These are phyloP conservation scores for Acanthamoeba polyphaga DNA, from an alignment of 208 protist genomes.

Conservation along the genomic window DNA sequence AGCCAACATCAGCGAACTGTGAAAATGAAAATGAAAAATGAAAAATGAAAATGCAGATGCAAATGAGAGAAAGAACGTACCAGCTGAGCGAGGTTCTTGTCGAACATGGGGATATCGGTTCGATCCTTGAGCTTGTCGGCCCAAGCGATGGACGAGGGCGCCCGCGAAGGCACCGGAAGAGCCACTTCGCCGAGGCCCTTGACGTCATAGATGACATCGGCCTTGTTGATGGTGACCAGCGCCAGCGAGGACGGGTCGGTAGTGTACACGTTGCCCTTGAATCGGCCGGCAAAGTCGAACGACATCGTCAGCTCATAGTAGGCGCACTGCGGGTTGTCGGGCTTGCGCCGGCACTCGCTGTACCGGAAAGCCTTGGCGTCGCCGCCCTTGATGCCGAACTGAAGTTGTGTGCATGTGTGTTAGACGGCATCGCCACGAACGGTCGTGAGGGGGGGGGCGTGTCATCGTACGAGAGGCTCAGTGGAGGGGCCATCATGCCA, in stretches of 20 bases:
- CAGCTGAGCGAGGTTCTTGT: slow-evolving; percentile 38
- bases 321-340: slow-evolving; percentile 9
- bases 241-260: neutral
- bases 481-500: neutral
- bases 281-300: slow-evolving; percentile 63
- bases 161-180: neutral
- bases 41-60: neutral
- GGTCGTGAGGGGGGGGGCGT: too few relatives aligned
- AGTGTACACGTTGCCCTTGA: slow-evolving; percentile 30
- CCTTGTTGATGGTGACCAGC: slow-evolving; percentile 57
- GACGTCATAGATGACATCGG: slow-evolving; percentile 6
- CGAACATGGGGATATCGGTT: neutral
- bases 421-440: neutral
- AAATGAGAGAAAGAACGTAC: neutral
- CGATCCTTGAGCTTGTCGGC: slow-evolving; percentile 3
- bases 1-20: neutral
- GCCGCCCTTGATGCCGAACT: slow-evolving; percentile 26
- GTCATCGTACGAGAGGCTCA: neutral
- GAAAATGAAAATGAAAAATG: neutral
- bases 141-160: slow-evolving; percentile 13
- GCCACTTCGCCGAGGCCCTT: slow-evolving; percentile 32
- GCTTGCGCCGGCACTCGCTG: neutral
- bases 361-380: slow-evolving; percentile 20
- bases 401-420: neutral
- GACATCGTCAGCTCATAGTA: slow-evolving; percentile 50